phyloP scores from a whole-genome alignment of 2,329 filamentous ascomycete species.

The Aspergillus pseudotamarii region DNA sequence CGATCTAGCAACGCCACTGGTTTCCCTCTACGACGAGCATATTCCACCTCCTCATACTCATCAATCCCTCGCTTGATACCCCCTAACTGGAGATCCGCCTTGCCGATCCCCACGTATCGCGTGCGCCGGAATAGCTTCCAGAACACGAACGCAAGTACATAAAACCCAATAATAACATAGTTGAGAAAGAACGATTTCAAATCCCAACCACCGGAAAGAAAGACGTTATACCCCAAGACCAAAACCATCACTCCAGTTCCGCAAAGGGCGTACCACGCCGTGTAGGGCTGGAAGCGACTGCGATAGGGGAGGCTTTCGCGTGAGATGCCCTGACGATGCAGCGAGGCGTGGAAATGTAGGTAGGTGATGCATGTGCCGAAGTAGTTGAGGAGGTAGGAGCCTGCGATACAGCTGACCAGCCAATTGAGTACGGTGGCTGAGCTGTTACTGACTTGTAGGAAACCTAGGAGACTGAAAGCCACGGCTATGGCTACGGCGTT shows the following conservation, averaged over 20 bases:
- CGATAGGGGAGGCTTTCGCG: constrained; percentile 70
- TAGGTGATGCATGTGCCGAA: constrained; percentile 69
- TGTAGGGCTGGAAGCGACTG: constrained; percentile 68
- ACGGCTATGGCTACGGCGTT: constrained; percentile 68
- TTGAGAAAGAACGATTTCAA: constrained; percentile 69
- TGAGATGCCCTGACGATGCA: constrained; percentile 67
- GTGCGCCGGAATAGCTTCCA: constrained; percentile 71
- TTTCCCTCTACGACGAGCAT: neutral
- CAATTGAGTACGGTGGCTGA: constrained; percentile 63
- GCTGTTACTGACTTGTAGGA: constrained; percentile 67
- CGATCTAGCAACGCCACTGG: neutral
- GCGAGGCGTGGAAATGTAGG: constrained; percentile 69
- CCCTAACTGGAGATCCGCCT: constrained; percentile 56
- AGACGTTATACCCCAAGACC: constrained; percentile 72
- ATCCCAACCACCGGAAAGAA: constrained; percentile 66
- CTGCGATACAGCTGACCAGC: constrained; percentile 35
- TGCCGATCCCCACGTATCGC: constrained; percentile 54
- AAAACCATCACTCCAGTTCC: constrained; percentile 69
- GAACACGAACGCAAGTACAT: constrained; percentile 64
- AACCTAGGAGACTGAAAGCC: constrained; percentile 67
- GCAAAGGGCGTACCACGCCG: constrained; percentile 65
- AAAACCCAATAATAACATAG: constrained; percentile 68
- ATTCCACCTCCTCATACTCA: constrained; percentile 22
- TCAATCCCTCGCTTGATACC: constrained; percentile 30
- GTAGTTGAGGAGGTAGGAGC: constrained; percentile 34